Base-by-base conservation (phyloP, 1,139 yeast genomes). In the Suhomyces terraborum region DNA sequence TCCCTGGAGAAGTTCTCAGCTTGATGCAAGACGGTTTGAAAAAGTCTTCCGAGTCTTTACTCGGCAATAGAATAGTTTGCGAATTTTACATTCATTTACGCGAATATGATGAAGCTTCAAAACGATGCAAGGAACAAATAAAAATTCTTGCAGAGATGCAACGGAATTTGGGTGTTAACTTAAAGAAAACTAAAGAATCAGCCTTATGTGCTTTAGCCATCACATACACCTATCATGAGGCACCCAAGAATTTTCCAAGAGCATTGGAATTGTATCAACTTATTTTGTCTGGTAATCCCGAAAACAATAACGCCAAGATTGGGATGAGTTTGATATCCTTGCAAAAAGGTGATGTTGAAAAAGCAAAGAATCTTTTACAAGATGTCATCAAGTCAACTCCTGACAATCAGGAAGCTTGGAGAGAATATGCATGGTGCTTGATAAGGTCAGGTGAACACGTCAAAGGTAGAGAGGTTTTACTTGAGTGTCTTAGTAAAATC, bases 281-380 rank as follows among this genome's bases (percentile, higher is more conserved):
- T 23, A 79, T 89, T 7, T 67, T 88, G 22, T 53, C 54, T 3
- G 65, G 66, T 3, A 78, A 77, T 39, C 80, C 82, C 0, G 38
- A 45, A 6, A 79, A 82, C 51, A 64, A 74, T 4, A 73, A 73
- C 36, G 95, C 96, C 0, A 72, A 77, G 47, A 75, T 91, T 25
- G 98, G 98, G 9, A 86, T 85, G 57, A 95, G 95, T 1, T 67
- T 87, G 48, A 85, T 93, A 47, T 69, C 79, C 30, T 76, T 85
- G 40, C 94, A 88, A 54, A 77, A 81, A 49, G 78, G 80, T 6
- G 72, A 82, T 13, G 71, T 79, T 45, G 52, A 56, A 1, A 71
- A 69, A 9, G 95, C 97, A 0, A 66, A 66, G 34, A 48, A 49
- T 0, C 54, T 86, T 6, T 67, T 93, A 10, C 59, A 64, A 23